Evolutionary conservation across 2,329 filamentous ascomycete species (phyloP).

Genomic region (Fusarium continuum): DNA sequence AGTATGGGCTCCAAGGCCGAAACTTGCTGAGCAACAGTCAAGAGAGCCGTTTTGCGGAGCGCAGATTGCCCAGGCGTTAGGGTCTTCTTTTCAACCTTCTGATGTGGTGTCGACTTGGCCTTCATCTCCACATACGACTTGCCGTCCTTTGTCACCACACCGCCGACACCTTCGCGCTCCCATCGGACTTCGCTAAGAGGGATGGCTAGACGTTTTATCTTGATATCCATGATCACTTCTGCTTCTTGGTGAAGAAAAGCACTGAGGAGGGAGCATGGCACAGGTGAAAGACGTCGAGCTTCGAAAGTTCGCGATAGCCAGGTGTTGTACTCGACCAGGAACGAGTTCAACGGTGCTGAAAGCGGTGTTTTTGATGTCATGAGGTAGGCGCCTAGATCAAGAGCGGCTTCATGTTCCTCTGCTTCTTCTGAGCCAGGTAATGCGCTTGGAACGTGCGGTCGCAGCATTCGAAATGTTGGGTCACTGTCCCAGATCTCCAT

Average conservation of each 20-base stretch:
- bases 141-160: constrained; percentile 67
- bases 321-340: constrained; percentile 81
- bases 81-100: constrained; percentile 56
- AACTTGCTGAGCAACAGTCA: constrained; percentile 83
- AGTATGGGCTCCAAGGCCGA: constrained; percentile 85
- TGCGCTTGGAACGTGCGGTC: constrained; percentile 74
- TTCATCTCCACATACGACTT: constrained; percentile 68
- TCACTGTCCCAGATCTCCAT: constrained; percentile 93
- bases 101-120: constrained; percentile 54
- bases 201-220: constrained; percentile 82
- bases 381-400: constrained; percentile 80
- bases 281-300: constrained; percentile 71
- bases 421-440: constrained; percentile 48
- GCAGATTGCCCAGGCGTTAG: constrained; percentile 76
- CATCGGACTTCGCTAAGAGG: constrained; percentile 85
- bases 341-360: constrained; percentile 81
- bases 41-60: constrained; percentile 79
- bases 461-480: constrained; percentile 81
- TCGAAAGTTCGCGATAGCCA: constrained; percentile 85
- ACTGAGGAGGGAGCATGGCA: constrained; percentile 81
- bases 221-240: constrained; percentile 73
- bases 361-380: constrained; percentile 86
- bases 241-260: constrained; percentile 84
- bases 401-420: constrained; percentile 70
- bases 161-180: constrained; percentile 80